Evolutionary conservation across 176 grass and related monocot species (phyloP), one percentile per base, ranked within the genome.

Genomic region (Avena eriantha): DNA sequence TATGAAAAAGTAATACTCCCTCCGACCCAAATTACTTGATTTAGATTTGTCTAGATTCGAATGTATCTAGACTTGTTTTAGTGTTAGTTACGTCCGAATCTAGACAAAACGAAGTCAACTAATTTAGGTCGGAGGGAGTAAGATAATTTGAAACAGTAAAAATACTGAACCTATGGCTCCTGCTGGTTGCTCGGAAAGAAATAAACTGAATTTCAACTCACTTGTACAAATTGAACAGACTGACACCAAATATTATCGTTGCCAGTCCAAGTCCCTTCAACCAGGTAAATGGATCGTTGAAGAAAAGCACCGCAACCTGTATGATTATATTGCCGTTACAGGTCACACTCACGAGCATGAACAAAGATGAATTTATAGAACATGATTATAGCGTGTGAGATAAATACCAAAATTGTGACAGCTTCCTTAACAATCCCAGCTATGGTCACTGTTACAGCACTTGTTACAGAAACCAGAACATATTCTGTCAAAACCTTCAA

Each of bases 401-500:
- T 58, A 6, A 58, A 58, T 98, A 98, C 97, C 90, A 96, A 84
- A 88, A 98, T 98, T 69, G 97, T 98, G 46, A 98, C 88, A 81
- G 90, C 97, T 74, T 98, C 97, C 83, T 98, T 98, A 39, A 98
- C 87, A 91, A 96, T 93, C 35, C 97, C 97, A 78, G 92, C 90
- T 75, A 98, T 73, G 69, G 92, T 98, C 71, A 98, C 90, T 87
- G 97, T 98, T 86, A 98, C 84, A 66, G 97, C 97, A 91, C 97
- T 98, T 39, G 97, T 98, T 41, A 88, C 92, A 76, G 97, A 98
- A 88, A 98, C 84, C 46, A 98, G 90, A 91, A 96, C 73, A 87
- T 96, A 98, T 90, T 98, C 97, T 60, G 86, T 96, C 90, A 98
- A 93, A 91, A 98, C 97, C 97, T 96, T 90, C 85, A 89, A 65